Evolutionary conservation across 73 alveolate genomes (phyloP).

Genomic region (Diophrys sp.): DNA sequence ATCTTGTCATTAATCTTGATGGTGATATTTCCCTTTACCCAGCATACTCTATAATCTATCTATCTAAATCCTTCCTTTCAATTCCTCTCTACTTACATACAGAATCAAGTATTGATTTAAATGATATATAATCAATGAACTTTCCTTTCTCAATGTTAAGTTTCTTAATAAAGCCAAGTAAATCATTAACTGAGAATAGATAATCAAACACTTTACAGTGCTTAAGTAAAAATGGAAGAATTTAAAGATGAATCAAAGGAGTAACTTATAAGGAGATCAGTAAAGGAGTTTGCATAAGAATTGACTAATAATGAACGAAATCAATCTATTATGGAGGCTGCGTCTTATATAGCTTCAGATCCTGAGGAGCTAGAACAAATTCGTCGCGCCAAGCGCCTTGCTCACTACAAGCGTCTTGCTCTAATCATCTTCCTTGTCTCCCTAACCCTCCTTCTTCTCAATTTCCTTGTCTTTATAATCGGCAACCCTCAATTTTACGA

Average conservation of each 20-base stretch:
- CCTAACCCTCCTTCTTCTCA: neutral
- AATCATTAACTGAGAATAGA: neutral
- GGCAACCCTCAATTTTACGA: neutral
- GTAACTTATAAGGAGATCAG: neutral
- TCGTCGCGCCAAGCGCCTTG: neutral
- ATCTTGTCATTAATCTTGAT: too few relatives aligned
- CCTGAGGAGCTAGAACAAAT: neutral
- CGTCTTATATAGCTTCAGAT: neutral
- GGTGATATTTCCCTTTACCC: too few relatives aligned
- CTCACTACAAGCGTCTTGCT: neutral
- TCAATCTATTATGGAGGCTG: neutral
- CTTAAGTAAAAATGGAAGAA: neutral
- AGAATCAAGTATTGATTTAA: too few relatives aligned
- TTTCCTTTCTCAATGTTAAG: too few relatives aligned
- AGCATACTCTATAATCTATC: too few relatives aligned
- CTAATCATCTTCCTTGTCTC: neutral
- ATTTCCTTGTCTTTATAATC: neutral
- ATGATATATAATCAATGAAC: too few relatives aligned
- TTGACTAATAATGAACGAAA: neutral
- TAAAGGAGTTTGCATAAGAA: neutral
- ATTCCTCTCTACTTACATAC: too few relatives aligned
- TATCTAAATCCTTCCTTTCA: too few relatives aligned
- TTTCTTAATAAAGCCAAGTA: too few relatives aligned
- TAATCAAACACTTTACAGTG: neutral
- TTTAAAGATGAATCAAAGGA: neutral